Evolutionary conservation across 129 eudicot species (phyloP), one percentile per base, ranked within the genome.

Genomic region (Pulicaria dysenterica): DNA sequence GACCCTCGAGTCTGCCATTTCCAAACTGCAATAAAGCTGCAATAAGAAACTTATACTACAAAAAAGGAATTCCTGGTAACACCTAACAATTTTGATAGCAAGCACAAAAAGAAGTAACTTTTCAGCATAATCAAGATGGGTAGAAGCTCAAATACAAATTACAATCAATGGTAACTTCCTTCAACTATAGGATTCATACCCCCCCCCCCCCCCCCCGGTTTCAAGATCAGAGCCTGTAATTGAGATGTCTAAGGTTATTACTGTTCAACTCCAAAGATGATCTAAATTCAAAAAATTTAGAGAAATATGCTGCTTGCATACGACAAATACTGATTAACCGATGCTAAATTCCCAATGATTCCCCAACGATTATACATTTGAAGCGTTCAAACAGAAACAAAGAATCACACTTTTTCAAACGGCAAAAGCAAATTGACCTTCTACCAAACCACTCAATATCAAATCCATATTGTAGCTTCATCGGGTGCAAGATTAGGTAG

Each of bases 1-100:
- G 77, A 92, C 89, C 59, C 87, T 66, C 38, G 95, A 80, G 77
- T 83, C 91, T 67, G 82, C 95, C 98, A 92, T 92, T 31, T 81
- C 73, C 64, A 39, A 72, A 68, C 74, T 68, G 61, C 71, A 69
- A 77, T 44, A 77, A 9, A 14, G 16, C 5, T 11, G 17, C 58
- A 51, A 83, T 46, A 38, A 58, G 72, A 64, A 62, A 16, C 47
- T 34, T 62, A 46, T 19, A 13, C 37, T 38, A 73, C 59, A 43
- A 19, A 14, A 59, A 10, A 3, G 6, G 14, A 66, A 15, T 44
- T 50, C 57, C 47, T 1, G 55, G 19, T n/a, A 61, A 38, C 10
- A 43, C 65, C 5, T 55, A 53, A 4, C 37, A 37, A 14, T 73
- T 15, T 59, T 59, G 15, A 47, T 8, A 62, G 34, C 48, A 62